A percentile compares a stretch with the other conserved stretches of the same genome.
Conservation (phyloP, 2,329 filamentous ascomycete genomes). For the Diaporthe vaccinii region DNA sequence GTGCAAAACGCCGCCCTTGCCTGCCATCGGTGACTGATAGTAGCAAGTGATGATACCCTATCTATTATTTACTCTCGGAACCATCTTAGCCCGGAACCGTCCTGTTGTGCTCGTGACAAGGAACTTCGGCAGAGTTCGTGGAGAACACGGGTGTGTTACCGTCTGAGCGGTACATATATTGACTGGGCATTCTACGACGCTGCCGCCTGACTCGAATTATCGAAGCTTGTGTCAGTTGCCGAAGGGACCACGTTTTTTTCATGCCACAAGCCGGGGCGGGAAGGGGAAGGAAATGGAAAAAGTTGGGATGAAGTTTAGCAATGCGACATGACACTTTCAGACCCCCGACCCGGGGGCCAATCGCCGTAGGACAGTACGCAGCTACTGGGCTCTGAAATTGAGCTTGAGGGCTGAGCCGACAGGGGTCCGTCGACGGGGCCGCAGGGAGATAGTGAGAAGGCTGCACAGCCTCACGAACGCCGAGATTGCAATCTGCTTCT, state of each 20-base stretch:
- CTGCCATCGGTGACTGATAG: conserved; percentile 16
- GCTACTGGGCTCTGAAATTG: conserved; percentile 22
- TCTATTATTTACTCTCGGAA: conserved; percentile 46
- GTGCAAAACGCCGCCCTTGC: not conserved
- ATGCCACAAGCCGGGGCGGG: conserved; percentile 15
- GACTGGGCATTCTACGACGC: conserved; percentile 18
- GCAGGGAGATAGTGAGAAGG: conserved; percentile 6
- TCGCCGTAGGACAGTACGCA: not conserved
- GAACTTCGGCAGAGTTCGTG: conserved; percentile 5
- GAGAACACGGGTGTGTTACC: conserved; percentile 8
- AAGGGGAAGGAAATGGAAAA: not conserved
- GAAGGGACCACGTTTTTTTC: conserved; percentile 28
- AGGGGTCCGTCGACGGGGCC: conserved; percentile 1
- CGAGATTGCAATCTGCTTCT: conserved; percentile 39
- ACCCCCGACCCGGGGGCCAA: conserved; percentile 3
- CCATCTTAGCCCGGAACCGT: conserved; percentile 19
- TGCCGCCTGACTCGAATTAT: conserved; percentile 17
- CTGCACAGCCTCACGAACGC: conserved; percentile 34
- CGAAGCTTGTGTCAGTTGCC: conserved; percentile 25
- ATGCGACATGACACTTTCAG: conserved; percentile 12
- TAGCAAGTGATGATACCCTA: conserved; percentile 32
- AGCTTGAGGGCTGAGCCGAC: conserved; percentile 31
- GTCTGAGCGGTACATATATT: conserved; percentile 20
- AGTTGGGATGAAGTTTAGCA: conserved; percentile 31
- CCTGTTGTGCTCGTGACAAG: conserved; percentile 10